A percentile compares a stretch with the other conserved stretches of the same genome.
These are phyloP conservation scores for Lactuca sativa DNA, from an alignment of 129 eudicot genomes.

Conservation along the genomic window DNA sequence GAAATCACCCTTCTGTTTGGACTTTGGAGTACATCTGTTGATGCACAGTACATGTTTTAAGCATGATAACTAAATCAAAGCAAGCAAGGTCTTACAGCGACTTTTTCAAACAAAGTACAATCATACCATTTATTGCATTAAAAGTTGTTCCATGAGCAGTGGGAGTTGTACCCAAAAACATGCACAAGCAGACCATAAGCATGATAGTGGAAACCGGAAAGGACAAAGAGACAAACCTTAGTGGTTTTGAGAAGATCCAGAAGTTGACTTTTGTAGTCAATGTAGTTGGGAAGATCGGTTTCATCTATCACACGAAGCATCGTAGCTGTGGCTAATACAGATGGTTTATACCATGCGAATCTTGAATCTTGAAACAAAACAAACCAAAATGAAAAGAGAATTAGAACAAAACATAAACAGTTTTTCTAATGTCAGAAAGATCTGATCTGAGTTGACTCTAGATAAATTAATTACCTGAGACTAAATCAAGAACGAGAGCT, in stretches of 20 bases:
- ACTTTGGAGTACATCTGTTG: conserved; percentile 15
- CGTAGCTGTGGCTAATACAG: conserved; percentile 73
- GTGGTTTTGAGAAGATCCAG: conserved; percentile 61
- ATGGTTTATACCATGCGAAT: conserved; percentile 55
- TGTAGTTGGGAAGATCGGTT: conserved; percentile 50
- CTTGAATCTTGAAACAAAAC: conserved; percentile 53
- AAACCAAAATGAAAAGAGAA: conserved; percentile 24
- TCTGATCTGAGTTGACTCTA: conserved; percentile 24
- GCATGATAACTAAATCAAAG: conserved; percentile 17
- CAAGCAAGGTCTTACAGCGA: conserved; percentile 16
- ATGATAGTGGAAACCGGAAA: conserved; percentile 7
- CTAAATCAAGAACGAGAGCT: conserved; percentile 46
- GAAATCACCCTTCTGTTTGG: conserved; percentile 22
- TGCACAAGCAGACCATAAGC: conserved; percentile 7
- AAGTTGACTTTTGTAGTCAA: conserved; percentile 73
- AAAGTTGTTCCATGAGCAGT: conserved; percentile 25
- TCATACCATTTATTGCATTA: conserved; percentile 20
- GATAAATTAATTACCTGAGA: conserved; percentile 47
- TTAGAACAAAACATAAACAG: not conserved
- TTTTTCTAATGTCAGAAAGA: conserved; percentile 20
- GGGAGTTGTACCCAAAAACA: conserved; percentile 18
- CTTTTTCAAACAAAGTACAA: conserved; percentile 37
- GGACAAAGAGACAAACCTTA: conserved; percentile 54
- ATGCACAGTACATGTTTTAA: conserved; percentile 36
- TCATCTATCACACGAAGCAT: conserved; percentile 70